A percentile compares a stretch with the other conserved stretches of the same genome.
phyloP scores from a whole-genome alignment of 371 early-diverging fungal genomes.

The Dichotomocladium elegans region DNA sequence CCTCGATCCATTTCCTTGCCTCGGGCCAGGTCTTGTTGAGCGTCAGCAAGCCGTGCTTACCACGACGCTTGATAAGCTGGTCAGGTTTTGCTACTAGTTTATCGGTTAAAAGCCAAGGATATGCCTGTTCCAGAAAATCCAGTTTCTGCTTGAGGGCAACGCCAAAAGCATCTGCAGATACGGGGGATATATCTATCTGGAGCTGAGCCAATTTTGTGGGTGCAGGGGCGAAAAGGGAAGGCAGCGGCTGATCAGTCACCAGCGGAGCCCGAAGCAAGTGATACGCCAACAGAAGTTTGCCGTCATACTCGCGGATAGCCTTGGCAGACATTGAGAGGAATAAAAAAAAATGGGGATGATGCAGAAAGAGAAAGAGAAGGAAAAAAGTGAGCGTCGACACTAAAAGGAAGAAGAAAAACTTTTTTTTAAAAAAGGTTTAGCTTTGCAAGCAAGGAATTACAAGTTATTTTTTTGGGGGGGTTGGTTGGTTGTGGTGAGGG shows the following conservation, averaged over 20 bases:
- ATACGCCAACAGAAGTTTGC: constrained; percentile 90
- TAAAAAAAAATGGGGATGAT: too few species aligned
- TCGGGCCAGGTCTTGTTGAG: constrained; percentile 87
- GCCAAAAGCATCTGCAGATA: constrained; percentile 24
- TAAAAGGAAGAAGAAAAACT: neutral
- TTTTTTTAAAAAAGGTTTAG: too few species aligned
- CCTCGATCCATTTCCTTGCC: constrained; percentile 86
- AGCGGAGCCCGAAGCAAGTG: constrained; percentile 77
- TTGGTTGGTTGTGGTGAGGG: too few species aligned
- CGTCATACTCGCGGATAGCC: constrained; percentile 95
- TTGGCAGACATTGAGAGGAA: constrained; percentile 93
- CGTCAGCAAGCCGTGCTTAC: constrained; percentile 91
- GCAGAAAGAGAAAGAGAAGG: constrained; percentile 2
- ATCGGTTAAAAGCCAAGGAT: constrained; percentile 83
- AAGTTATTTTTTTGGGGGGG: too few species aligned
- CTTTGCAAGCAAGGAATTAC: too few species aligned
- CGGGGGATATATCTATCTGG: constrained; percentile 64
- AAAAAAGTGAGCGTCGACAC: constrained; percentile 1
- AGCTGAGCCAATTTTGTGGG: constrained; percentile 78
- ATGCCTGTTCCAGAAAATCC: constrained; percentile 63
- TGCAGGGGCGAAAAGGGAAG: constrained; percentile 66
- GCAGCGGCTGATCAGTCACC: constrained; percentile 35
- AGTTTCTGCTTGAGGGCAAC: constrained; percentile 60
- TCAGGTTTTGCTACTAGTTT: constrained; percentile 96
- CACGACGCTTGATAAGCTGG: constrained; percentile 95